Base-by-base conservation (phyloP, 495 filamentous ascomycete species). In the Podospora pseudopauciseta region DNA sequence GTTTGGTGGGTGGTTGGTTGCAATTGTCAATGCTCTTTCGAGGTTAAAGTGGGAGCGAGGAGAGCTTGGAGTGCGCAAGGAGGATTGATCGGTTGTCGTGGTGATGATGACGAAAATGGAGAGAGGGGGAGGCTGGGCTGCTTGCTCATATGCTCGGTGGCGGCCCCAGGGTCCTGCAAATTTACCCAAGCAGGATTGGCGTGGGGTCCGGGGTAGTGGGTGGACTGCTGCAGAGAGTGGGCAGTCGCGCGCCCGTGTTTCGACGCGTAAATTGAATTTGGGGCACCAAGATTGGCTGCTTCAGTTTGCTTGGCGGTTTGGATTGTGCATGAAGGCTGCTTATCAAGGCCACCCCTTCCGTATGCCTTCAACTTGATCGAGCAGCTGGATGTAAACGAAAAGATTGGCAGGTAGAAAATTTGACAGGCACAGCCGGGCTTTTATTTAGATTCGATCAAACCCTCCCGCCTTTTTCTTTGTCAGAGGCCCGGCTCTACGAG, bases 201-300 rank as follows among this genome's bases (percentile, higher is more conserved):
- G 39, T 49, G 61, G n/a, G 34, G 32, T 32, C 27, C 32, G 27
- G 27, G 27, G 61, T 32, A 44, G 20, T 19, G n/a, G 18, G 32
- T 39, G 55, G n/a, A 67, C 56, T 60, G 26, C 34, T 64, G 19
- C 27, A 5, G n/a, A 15, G 58, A 55, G 54, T 71, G 55, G 13
- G 13, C 39, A 9, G 15, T 64, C 71, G 71, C 69, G 69, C 66
- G 57, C 71, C 71, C 67, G 73, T 71, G 68, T 66, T 73, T 19
- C n/a, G 60, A 70, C 73, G 71, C 73, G 73, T 75, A 71, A 68
- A 74, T 58, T 74, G 65, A 49, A 61, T 70, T 68, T 64, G 32
- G 28, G 27, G 3, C 11, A 2, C 30, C 18, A 26, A 15, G 68
- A 71, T 69, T 73, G 71, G 71, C 57, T 57, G 20, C 0, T 49